Percentiles rank a stretch among this genome's conserved stretches.
phyloP scores from a whole-genome alignment of 495 filamentous ascomycete genomes.

The Hypoxylon lienhwacheense region DNA sequence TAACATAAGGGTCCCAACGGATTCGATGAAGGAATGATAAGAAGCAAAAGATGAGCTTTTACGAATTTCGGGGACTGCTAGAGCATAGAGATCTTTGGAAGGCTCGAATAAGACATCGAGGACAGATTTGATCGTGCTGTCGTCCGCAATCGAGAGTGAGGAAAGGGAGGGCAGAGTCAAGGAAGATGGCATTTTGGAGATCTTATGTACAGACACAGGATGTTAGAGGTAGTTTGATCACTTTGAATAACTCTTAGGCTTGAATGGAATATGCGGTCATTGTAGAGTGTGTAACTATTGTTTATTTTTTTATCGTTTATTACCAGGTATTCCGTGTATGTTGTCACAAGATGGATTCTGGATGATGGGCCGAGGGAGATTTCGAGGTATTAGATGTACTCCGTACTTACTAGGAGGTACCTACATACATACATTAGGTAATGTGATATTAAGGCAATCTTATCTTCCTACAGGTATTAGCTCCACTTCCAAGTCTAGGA shows the following conservation, averaged over 20 bases:
- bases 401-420: no score
- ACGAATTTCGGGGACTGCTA: slow-evolving; percentile 67
- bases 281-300: no score
- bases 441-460: no score
- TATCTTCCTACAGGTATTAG: no score
- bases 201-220: no score
- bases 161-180: slow-evolving; percentile 23
- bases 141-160: slow-evolving; percentile 22
- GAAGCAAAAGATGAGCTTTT: slow-evolving; percentile 39
- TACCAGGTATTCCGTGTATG: no score
- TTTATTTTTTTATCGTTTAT: no score
- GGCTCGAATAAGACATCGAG: slow-evolving; percentile 90
- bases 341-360: no score
- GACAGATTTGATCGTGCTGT: slow-evolving; percentile 43
- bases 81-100: slow-evolving; percentile 68
- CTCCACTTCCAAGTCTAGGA: no score
- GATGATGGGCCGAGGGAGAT: no score
- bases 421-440: no score
- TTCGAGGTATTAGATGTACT: no score
- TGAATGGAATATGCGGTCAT: neutral
- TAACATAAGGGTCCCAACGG: slow-evolving; percentile 22
- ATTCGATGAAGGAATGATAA: slow-evolving; percentile 24
- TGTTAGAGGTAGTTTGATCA: neutral
- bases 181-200: slow-evolving; percentile 14
- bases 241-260: neutral